Base-by-base conservation (phyloP, 1,139 yeast species). In the Magnusiomyces sp. region DNA sequence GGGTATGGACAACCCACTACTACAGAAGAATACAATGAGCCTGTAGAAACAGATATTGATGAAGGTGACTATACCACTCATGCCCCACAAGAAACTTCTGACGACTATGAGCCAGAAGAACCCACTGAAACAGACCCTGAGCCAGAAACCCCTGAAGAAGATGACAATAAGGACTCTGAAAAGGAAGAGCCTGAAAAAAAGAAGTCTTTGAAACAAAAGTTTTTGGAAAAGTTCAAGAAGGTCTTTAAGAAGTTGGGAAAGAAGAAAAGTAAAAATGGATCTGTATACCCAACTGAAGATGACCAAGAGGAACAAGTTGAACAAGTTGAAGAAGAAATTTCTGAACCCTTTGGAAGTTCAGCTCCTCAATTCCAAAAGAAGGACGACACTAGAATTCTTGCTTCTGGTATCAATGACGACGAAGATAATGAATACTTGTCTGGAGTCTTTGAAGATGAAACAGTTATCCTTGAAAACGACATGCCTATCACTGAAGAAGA, bases 371-470 rank as follows among this genome's bases (percentile, higher is more conserved):
- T 23, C 29, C 29, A 23, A 7, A 23, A 23, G 29, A 23, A 23
- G 29, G 29, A 23, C 29, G 29, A 23, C 29, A 23, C 37, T 34
- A 34, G 16, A 14, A 34, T 34, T 34, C 16, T 14, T 34, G 37
- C n/a, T 9, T 34, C 37, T 34, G 11, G 9, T 34, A 34, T 14
- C 9, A 10, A 34, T 34, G 43, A 29, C 17, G 43, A 40, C 2
- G 34, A 13, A 27, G 17, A 27, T 2, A 38, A 29, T 29, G 40
- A 37, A 14, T 36, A 38, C 17, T 44, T 46, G 17, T 50, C 53
- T 42, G 47, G 50, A n/a, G 53, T 23, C 6, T 23, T 23, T 23
- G 29, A 23, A 7, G 29, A 23, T 23, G 7, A 23, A 5, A 7
- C 7, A 5, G 4, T 23, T 23, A 5, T 7, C 7, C 7, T 23